Conservation (phyloP, 345 rosid genomes). For the Salix brachista region DNA sequence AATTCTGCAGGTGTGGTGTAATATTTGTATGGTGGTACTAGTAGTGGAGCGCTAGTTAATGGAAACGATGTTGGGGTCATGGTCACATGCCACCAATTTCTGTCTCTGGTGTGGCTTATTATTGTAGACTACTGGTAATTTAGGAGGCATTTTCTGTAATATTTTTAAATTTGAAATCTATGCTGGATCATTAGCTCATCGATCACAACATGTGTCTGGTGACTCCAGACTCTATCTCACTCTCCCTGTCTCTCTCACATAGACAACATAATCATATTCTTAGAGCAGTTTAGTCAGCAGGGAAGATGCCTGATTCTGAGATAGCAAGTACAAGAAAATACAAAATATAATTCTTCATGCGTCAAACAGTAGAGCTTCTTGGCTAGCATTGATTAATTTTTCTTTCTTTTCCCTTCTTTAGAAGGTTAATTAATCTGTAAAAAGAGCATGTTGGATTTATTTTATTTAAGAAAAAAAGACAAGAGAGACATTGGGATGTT, state of each 20-base stretch:
- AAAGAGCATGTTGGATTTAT: no score
- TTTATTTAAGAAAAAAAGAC: no score
- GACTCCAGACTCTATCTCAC: not conserved
- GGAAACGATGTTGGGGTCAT: conserved; percentile 23
- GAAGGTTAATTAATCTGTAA: no score
- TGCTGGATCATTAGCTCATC: not conserved
- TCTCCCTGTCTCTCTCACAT: not conserved
- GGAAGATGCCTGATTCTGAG: no score
- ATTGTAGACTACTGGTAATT: conserved; percentile 7
- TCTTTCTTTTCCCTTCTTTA: no score
- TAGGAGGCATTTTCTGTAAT: conserved; percentile 14
- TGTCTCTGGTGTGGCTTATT: conserved; percentile 19
- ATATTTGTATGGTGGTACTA: not conserved
- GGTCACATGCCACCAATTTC: conserved; percentile 22
- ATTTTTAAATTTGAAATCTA: not conserved
- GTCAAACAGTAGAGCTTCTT: no score
- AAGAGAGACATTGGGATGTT: no score
- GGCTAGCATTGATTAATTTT: no score
- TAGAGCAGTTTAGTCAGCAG: no score
- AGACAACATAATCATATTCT: no score
- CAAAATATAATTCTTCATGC: no score
- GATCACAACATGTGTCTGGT: not conserved
- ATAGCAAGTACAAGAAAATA: no score
- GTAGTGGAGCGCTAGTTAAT: conserved; percentile 15
- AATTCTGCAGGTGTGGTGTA: conserved; percentile 11